These are phyloP conservation scores for Boletus rubroflammeus DNA, from an alignment of 768 basidiomycete species.

Conservation along the genomic window DNA sequence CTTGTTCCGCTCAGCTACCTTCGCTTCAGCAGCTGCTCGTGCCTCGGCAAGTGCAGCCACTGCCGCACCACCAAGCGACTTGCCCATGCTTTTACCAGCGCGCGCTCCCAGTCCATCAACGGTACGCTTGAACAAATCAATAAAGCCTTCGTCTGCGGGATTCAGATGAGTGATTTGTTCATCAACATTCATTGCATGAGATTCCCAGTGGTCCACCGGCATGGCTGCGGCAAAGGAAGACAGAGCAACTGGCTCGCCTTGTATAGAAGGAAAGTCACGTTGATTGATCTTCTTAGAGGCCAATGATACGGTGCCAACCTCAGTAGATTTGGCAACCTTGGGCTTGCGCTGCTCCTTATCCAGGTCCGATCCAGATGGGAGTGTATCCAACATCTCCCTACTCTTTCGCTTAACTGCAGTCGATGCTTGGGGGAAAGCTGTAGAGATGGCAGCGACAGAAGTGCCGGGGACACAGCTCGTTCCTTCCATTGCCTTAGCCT, in stretches of 20 bases:
- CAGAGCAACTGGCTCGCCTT: not conserved
- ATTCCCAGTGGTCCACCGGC: constrained; percentile 14
- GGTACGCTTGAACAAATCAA: constrained; percentile 67
- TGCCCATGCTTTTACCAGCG: constrained; percentile 53
- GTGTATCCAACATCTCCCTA: constrained; percentile 39
- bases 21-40: constrained; percentile 60
- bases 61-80: constrained; percentile 53
- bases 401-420: constrained; percentile 64
- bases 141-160: constrained; percentile 42
- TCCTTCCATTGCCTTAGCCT: constrained; percentile 63
- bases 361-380: constrained; percentile 10
- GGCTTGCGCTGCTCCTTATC: constrained; percentile 42
- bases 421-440: constrained; percentile 12
- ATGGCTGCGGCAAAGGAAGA: not conserved
- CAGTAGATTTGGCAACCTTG: constrained; percentile 49
- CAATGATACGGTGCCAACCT: constrained; percentile 32
- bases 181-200: constrained; percentile 24
- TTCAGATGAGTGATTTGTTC: constrained; percentile 9
- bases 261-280: constrained; percentile 1
- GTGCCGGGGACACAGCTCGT: constrained; percentile 31
- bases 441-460: not conserved
- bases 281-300: constrained; percentile 3
- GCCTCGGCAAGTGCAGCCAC: constrained; percentile 64
- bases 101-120: constrained; percentile 64
- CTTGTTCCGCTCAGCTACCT: constrained; percentile 61